phyloP scores from a whole-genome alignment of 352 stramenopile species.

The Globisporangium radiosum region DNA sequence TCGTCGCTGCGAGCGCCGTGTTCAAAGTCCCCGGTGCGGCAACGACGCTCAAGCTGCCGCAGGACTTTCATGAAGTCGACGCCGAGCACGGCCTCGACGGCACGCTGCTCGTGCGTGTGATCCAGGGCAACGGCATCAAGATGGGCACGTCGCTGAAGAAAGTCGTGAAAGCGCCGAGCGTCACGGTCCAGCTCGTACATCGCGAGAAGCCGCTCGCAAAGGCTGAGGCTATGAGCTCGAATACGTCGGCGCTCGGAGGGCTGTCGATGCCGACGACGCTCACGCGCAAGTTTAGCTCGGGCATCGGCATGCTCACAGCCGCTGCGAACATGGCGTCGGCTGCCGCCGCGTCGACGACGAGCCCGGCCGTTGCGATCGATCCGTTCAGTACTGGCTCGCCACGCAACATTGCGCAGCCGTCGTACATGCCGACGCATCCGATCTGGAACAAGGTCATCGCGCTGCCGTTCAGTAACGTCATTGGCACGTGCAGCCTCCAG shows the following conservation, averaged over 20 bases:
- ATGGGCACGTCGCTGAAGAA: slow-evolving; percentile 63
- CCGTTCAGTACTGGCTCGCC: slow-evolving; percentile 55
- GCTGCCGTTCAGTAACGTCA: slow-evolving; percentile 68
- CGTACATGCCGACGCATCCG: slow-evolving; percentile 59
- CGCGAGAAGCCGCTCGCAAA: slow-evolving; percentile 47
- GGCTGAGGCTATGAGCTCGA: slow-evolving; percentile 20
- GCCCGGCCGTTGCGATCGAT: slow-evolving; percentile 23
- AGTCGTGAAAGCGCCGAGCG: slow-evolving; percentile 53
- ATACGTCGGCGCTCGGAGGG: slow-evolving; percentile 30
- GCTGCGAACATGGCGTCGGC: slow-evolving; percentile 23
- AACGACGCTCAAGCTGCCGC: slow-evolving; percentile 80
- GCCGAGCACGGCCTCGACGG: slow-evolving; percentile 68
- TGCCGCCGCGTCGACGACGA: slow-evolving; percentile 17
- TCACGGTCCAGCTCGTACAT: slow-evolving; percentile 53
- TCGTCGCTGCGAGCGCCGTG: slow-evolving; percentile 78
- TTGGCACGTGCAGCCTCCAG: slow-evolving; percentile 68
- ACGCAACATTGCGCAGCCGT: slow-evolving; percentile 44
- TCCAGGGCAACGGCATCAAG: slow-evolving; percentile 78
- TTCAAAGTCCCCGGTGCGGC: slow-evolving; percentile 83
- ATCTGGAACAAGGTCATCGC: slow-evolving; percentile 82
- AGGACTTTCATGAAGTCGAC: slow-evolving; percentile 86
- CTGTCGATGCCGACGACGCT: slow-evolving; percentile 65
- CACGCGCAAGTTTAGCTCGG: slow-evolving; percentile 65
- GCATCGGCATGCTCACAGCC: slow-evolving; percentile 49
- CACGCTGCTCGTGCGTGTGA: slow-evolving; percentile 63